Base-by-base conservation (phyloP, 441 rosid species). In the Populus hybrid region DNA sequence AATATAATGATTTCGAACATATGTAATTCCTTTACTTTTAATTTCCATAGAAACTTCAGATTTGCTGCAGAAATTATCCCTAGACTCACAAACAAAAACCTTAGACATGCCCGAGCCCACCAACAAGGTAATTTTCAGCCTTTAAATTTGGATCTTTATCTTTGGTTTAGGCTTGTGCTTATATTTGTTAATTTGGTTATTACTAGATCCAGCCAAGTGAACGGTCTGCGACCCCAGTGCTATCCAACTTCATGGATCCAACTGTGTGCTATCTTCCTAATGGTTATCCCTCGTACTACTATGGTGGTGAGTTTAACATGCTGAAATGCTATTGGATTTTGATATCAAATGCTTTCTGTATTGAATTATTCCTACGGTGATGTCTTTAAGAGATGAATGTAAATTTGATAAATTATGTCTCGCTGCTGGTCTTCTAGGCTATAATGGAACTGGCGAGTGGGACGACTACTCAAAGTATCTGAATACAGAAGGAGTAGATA, bases 61-160 rank as follows among this genome's bases (percentile, higher is more conserved):
- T 78, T 84, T 94, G 87, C 82, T 94, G 88, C 95, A 93, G 91
- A 93, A 89, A 69, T 87, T 94, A 35, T 73, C 97, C 12, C 71
- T 93, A 81, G 97, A 90, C 68, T 81, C 97, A 3, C 90, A 90
- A 84, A 50, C 87, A 10, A 91, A 94, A 78, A 69, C 89, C 70
- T 75, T 90, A 28, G 97, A 93, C 81, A 85, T 91, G 66, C 88
- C 95, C n/a, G 97, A 92, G 83, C 92, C 91, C 0, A 88, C 87
- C 35, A 93, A 90, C 79, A 93, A 90, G 93, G 97, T 94, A n/a
- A 4, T 40, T 80, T 35, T 3, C 21, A 0, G 16, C 3, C 21
- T 75, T 12, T 24, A 10, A 3, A 26, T 0, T 2, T 76, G 61
- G 30, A 57, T 75, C 78, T 61, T 11, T 65, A 1, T 67, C 34